Evolutionary conservation across 208 protist species (phyloP).

Genomic region (Acanthamoeba sp.): DNA sequence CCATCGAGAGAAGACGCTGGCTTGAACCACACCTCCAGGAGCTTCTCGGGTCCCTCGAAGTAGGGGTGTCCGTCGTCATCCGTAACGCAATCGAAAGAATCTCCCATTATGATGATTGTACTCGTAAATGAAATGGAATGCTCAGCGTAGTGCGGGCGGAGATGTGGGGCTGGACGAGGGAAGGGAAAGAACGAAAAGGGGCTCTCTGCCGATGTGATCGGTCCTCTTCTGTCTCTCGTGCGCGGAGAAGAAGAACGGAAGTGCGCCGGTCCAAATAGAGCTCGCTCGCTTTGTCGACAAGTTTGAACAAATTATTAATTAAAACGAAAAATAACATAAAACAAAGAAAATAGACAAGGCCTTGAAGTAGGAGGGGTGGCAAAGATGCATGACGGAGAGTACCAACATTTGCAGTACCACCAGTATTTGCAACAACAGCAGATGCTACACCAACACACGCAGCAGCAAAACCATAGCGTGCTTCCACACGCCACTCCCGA

Average conservation of each 20-base stretch:
- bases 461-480: neutral
- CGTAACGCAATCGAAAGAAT: slow-evolving; percentile 34
- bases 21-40: slow-evolving; percentile 70
- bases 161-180: neutral
- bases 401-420: neutral
- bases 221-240: neutral
- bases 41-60: slow-evolving; percentile 75
- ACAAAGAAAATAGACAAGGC: too few species aligned
- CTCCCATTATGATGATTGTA: neutral
- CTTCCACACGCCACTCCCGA: neutral
- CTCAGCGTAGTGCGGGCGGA: neutral
- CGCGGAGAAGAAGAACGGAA: neutral
- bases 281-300: neutral
- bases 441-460: neutral
- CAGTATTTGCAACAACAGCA: neutral
- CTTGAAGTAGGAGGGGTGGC: too few species aligned
- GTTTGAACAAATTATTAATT: neutral
- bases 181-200: neutral
- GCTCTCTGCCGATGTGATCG: neutral
- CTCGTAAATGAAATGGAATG: neutral
- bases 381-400: neutral
- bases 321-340: neutral
- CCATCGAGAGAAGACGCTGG: neutral
- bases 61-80: slow-evolving; percentile 1
- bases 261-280: neutral